Base-by-base conservation (phyloP, 306 rosid species). In the Acmispon strigosus region DNA sequence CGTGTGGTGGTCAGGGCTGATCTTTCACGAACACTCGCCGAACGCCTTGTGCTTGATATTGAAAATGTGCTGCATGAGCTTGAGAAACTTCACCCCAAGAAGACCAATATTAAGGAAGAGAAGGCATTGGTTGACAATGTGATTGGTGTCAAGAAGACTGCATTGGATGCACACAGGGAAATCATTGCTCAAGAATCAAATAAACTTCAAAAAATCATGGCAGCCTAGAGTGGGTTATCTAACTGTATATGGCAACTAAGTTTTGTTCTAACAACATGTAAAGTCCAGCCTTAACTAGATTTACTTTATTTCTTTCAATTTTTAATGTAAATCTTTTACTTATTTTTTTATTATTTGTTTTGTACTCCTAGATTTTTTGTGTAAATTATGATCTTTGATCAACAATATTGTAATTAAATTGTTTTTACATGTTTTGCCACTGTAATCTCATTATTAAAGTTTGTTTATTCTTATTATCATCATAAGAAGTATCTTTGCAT, bases 1-100 rank as follows among this genome's bases (percentile, higher is more conserved):
- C 87, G 91, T 7, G 95, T 59, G 1, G 89, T 86, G 1, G 66
- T 86, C 6, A 82, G 91, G 54, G 85, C 75, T 0, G 87, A 88
- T 24, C 80, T 84, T 49, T 80, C 86, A 6, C 76, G 86, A 73
- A 58, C 84, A 4, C 69, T 82, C 1, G 91, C 82, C 1, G 82
- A 86, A 20, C 80, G 71, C 16, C 91, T 88, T 42, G 80, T 69
- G 10, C 0, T 50, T n/a, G 87, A 86, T 64, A 80, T 88, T 39
- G 44, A 51, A 5, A 78, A 67, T 20, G 89, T 80, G 39, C 0
- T 86, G 68, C 47, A 68, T 0, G 86, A 88, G 49, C 89, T 86
- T 42, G 82, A 86, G 7, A 71, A 34, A 27, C 52, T 74, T 44
- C 68, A 53, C 66, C 52, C 37, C 37, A 32, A 32, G 37, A 37